Evolutionary conservation across 208 protist species (phyloP), one percentile per base, ranked within the genome.

Genomic region (Trypanosoma grayi): DNA sequence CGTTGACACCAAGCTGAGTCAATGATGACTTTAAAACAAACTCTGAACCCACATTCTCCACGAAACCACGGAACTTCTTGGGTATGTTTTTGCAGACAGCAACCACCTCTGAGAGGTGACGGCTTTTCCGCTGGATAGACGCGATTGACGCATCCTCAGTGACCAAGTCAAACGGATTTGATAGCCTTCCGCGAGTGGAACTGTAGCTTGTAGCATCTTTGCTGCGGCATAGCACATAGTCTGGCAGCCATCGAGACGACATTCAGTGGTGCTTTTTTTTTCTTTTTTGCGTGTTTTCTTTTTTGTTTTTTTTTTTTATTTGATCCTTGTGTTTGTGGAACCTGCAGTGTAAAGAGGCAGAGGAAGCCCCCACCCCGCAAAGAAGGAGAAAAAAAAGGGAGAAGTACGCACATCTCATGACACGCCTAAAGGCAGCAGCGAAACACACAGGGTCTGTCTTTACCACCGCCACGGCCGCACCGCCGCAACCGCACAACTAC

Each of bases 1-100:
- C 81, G 51, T 94, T 93, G 53, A 97, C 80, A 50, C 92, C 92
- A 36, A 97, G 77, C 66, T 97, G 92, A 18, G 92, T 90, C 41
- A 94, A 81, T 39, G 92, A 93, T 16, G 85, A 90, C 44, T 87
- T 87, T 36, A 95, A 71, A 57, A 93, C 73, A 65, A 97, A 97
- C 46, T 93, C 79, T 41, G 78, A 77, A 31, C 48, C 50, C 13
- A 92, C 79, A 43, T 59, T 74, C 27, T 81, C 58, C 16, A 63
- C 46, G 36, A 94, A 82, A 9, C 86, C 90, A 28, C 85, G 81
- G 58, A 96, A 96, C 59, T 92, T 86, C 22, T 79, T 78, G 48
- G 89, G 82, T 34, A 96, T 63, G 31, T 54, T 37, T 13, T 57
- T 43, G 25, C 90, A 73, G 18, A 68, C 34, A 16, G 81, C 81